A percentile compares a stretch with the other conserved stretches of the same genome.
These are phyloP conservation scores for Echria macrotheca DNA, from an alignment of 495 filamentous ascomycete species.

Conservation along the genomic window DNA sequence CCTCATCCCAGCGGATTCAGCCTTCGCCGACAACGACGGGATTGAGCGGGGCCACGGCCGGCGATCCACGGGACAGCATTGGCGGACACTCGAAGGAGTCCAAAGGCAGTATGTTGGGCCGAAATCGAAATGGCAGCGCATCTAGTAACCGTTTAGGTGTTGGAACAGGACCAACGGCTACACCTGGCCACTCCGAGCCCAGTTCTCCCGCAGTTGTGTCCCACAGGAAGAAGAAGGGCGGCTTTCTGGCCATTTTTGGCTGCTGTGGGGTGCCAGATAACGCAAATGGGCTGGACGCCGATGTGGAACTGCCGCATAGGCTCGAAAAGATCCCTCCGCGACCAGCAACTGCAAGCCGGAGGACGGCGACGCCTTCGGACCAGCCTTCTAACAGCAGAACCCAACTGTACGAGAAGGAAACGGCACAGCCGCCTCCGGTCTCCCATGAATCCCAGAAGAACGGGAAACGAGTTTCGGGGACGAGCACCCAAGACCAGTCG, in stretches of 20 bases:
- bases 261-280: slow-evolving; percentile 71
- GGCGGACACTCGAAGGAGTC: slow-evolving; percentile 55
- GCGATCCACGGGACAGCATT: slow-evolving; percentile 57
- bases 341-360: slow-evolving; percentile 49
- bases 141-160: slow-evolving; percentile 44
- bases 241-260: slow-evolving; percentile 66
- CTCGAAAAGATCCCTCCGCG: slow-evolving; percentile 48
- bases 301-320: slow-evolving; percentile 59
- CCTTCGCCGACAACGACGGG: slow-evolving; percentile 55
- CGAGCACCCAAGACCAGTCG: slow-evolving; percentile 39
- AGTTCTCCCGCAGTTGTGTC: slow-evolving; percentile 39
- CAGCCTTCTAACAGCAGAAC: slow-evolving; percentile 49
- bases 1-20: slow-evolving; percentile 63
- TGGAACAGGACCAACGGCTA: slow-evolving; percentile 42
- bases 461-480: slow-evolving; percentile 39
- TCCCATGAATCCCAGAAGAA: slow-evolving; percentile 31
- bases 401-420: slow-evolving; percentile 42
- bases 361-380: slow-evolving; percentile 49
- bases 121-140: slow-evolving; percentile 63
- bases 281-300: slow-evolving; percentile 59
- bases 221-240: slow-evolving; percentile 58
- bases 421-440: slow-evolving; percentile 24
- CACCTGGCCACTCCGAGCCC: slow-evolving; percentile 40
- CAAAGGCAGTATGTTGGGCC: slow-evolving; percentile 63
- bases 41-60: slow-evolving; percentile 59